phyloP scores from a whole-genome alignment of 495 filamentous ascomycete species.

The Hypoxylon lienhwacheense region DNA sequence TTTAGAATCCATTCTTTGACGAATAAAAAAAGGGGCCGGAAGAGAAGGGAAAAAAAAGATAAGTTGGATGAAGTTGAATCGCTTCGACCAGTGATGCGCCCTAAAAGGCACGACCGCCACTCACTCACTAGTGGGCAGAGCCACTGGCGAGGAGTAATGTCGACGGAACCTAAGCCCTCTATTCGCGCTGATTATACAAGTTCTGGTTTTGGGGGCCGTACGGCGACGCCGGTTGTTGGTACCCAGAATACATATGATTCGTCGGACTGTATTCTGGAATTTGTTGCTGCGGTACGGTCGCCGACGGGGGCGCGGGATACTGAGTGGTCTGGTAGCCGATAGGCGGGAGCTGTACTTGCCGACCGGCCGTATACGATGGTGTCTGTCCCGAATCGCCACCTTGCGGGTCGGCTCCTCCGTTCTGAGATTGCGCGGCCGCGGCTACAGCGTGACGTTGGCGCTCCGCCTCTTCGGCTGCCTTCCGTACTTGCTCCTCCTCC shows the following conservation, averaged over 20 bases:
- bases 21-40: neutral
- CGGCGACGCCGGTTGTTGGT: constrained; percentile 70
- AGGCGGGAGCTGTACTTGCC: constrained; percentile 73
- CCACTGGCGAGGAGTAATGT: neutral
- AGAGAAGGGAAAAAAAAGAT: neutral
- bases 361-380: constrained; percentile 62
- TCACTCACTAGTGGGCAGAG: neutral
- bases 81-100: neutral
- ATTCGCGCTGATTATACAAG: constrained; percentile 77
- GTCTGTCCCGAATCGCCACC: constrained; percentile 53
- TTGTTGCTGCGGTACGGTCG: constrained; percentile 57
- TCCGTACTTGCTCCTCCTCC: constrained; percentile 90
- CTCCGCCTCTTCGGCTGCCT: constrained; percentile 86
- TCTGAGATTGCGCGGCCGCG: constrained; percentile 51
- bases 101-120: neutral
- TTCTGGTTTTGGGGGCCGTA: constrained; percentile 67
- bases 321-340: constrained; percentile 77
- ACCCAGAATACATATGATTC: constrained; percentile 54
- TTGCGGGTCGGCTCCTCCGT: constrained; percentile 38
- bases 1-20: constrained; percentile 18
- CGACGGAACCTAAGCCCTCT: constrained; percentile 29
- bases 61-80: constrained; percentile 2
- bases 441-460: constrained; percentile 64
- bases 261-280: constrained; percentile 64
- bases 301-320: constrained; percentile 67